Evolutionary conservation across 2,329 filamentous ascomycete genomes (phyloP).

Genomic region (Fusarium newnesense): DNA sequence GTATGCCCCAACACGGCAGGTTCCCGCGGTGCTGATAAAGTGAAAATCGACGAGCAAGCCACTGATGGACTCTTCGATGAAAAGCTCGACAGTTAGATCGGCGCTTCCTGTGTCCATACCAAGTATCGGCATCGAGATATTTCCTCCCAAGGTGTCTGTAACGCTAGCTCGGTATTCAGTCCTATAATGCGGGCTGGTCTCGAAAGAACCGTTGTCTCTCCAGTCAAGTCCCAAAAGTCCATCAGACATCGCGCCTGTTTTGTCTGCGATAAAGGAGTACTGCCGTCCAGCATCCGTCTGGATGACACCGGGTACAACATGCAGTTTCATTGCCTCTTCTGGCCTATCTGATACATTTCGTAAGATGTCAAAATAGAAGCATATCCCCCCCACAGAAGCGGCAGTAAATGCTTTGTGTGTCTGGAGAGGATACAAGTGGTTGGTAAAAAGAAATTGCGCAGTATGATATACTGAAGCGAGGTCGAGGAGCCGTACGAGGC

Average conservation of each 20-base stretch:
- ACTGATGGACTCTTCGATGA: fast-evolving
- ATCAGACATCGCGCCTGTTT: fast-evolving
- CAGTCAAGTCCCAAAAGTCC: fast-evolving
- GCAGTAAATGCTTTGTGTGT: background rate
- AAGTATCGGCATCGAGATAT: no score
- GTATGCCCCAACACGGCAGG: fast-evolving
- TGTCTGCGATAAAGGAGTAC: fast-evolving
- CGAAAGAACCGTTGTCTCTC: background rate
- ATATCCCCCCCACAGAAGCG: fast-evolving
- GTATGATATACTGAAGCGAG: background rate
- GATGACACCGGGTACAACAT: background rate
- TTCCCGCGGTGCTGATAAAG: fast-evolving
- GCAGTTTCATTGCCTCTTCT: fast-evolving
- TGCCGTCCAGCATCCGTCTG: background rate
- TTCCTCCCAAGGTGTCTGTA: no score
- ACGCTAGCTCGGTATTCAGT: no score
- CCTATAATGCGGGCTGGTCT: background rate
- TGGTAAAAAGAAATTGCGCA: background rate
- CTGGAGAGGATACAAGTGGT: fast-evolving
- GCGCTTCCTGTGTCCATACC: background rate
- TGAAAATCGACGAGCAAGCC: background rate
- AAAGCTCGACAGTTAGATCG: fast-evolving
- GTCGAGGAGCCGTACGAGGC: background rate
- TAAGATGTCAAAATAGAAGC: background rate
- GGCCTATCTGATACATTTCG: background rate